phyloP scores from a whole-genome alignment of 208 protist species.

The Trypanosoma melophagium region DNA sequence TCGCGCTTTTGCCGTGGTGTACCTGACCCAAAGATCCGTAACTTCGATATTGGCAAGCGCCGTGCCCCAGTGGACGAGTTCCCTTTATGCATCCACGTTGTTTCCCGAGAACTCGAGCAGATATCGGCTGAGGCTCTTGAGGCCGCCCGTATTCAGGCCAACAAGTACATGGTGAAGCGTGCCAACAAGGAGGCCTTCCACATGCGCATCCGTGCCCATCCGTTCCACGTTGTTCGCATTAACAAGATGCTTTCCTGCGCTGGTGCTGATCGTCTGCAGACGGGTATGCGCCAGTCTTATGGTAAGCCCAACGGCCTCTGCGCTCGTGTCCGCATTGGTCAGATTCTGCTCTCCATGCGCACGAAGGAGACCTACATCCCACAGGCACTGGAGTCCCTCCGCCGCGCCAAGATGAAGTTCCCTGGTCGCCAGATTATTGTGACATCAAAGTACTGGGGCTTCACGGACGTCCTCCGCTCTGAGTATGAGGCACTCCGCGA shows the following conservation, averaged over 20 bases:
- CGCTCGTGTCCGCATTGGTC: constrained; percentile 97
- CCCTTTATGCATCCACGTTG: constrained; percentile 96
- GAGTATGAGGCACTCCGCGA: constrained; percentile 70
- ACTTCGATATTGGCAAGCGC: constrained; percentile 98
- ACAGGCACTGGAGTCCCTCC: constrained; percentile 73
- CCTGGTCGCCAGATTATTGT: constrained; percentile 72
- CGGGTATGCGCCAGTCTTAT: constrained; percentile 98
- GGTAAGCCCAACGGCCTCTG: constrained; percentile 97
- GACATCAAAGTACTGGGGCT: constrained; percentile 85
- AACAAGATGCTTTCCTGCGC: constrained; percentile 99
- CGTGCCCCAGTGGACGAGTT: constrained; percentile 96
- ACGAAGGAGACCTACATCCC: constrained; percentile 77
- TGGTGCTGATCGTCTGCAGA: constrained; percentile 99
- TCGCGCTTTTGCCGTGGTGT: constrained; percentile 98
- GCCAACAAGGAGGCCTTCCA: constrained; percentile 99
- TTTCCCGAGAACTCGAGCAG: constrained; percentile 99
- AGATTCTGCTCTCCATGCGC: constrained; percentile 98
- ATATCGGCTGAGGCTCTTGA: constrained; percentile 98
- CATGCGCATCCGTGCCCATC: constrained; percentile 98
- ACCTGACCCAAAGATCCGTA: constrained; percentile 97
- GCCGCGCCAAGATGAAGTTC: constrained; percentile 86
- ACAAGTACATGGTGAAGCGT: constrained; percentile 99
- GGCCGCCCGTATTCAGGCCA: constrained; percentile 98
- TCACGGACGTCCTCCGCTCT: constrained; percentile 74
- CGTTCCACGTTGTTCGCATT: constrained; percentile 99